These are phyloP conservation scores for Pseudotulostoma volvatum DNA, from an alignment of 495 filamentous ascomycete species.

Conservation along the genomic window DNA sequence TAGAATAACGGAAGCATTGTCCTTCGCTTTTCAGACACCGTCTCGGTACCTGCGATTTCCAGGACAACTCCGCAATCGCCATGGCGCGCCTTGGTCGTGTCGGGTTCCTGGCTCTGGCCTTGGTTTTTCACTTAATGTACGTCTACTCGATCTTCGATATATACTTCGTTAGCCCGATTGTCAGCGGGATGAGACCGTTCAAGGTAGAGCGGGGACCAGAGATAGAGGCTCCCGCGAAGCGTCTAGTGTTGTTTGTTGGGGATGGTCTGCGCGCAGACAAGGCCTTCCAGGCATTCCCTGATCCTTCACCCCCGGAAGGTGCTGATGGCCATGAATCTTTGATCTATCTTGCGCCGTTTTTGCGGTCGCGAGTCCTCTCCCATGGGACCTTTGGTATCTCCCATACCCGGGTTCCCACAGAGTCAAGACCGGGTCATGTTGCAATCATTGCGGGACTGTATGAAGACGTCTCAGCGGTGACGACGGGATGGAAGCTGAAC, in stretches of 20 bases:
- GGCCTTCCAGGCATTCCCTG: conserved; percentile 85
- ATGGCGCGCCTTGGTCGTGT: conserved; percentile 75
- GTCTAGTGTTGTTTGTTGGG: conserved; percentile 91
- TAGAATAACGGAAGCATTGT: too few relatives aligned
- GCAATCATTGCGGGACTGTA: conserved; percentile 95
- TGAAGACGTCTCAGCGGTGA: conserved; percentile 95
- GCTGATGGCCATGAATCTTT: conserved; percentile 31
- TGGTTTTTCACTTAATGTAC: conserved; percentile 90
- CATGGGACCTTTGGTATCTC: conserved; percentile 98
- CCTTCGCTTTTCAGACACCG: too few relatives aligned
- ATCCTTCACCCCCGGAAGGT: conserved; percentile 58
- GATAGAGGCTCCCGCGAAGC: conserved; percentile 63
- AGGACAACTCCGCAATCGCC: conserved; percentile 8
- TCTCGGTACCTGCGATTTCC: too few relatives aligned
- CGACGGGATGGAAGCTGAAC: conserved; percentile 96
- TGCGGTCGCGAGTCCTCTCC: conserved; percentile 72
- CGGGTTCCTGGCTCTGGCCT: conserved; percentile 78
- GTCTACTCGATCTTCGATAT: conserved; percentile 97
- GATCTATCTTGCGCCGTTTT: conserved; percentile 76
- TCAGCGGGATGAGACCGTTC: conserved; percentile 82
- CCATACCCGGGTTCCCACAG: conserved; percentile 93
- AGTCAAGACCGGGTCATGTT: conserved; percentile 94
- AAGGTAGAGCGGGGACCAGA: conserved; percentile 43
- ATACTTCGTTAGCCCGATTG: conserved; percentile 97
- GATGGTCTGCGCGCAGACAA: conserved; percentile 97